Evolutionary conservation across 192 early-diverging fungal species (phyloP).

Genomic region (Phycomyces nitens): DNA sequence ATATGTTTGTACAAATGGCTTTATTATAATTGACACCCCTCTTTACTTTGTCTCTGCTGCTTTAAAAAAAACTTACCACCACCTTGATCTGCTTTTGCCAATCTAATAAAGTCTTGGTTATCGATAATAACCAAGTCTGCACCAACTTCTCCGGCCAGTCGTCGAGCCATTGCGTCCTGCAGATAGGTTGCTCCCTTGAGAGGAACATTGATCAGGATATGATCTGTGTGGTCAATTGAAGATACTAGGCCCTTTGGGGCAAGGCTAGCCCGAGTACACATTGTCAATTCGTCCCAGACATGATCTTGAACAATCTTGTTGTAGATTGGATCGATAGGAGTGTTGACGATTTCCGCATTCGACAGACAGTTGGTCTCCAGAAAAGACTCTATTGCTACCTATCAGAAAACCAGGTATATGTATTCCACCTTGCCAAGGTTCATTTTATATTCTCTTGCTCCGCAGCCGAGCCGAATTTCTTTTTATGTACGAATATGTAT

Average conservation of each 20-base stretch:
- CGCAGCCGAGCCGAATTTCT: no score
- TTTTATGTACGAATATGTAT: no score
- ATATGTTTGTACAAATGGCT: background rate
- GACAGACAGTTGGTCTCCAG: conserved; percentile 6
- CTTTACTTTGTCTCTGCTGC: no score
- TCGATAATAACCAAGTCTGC: conserved; percentile 65
- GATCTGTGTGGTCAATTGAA: conserved; percentile 27
- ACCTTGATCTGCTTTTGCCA: conserved; percentile 38
- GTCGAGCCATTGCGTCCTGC: conserved; percentile 39
- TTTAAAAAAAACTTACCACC: background rate
- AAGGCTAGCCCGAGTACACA: conserved; percentile 15
- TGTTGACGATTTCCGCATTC: background rate
- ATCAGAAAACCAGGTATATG: no score
- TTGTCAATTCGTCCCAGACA: conserved; percentile 20
- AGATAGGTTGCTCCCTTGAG: conserved; percentile 40
- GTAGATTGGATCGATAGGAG: conserved; percentile 7
- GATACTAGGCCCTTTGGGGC: conserved; percentile 11
- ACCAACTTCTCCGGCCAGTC: conserved; percentile 40
- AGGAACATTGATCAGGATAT: conserved; percentile 38
- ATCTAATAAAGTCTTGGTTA: conserved; percentile 50
- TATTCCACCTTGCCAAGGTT: no score
- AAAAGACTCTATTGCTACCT: conserved; percentile 15
- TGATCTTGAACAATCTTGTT: conserved; percentile 5
- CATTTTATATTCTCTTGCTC: conserved; percentile 8
- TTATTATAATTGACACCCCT: no score